Evolutionary conservation across 2,329 filamentous ascomycete species (phyloP).

Genomic region (Ophiocordyceps sinensis): DNA sequence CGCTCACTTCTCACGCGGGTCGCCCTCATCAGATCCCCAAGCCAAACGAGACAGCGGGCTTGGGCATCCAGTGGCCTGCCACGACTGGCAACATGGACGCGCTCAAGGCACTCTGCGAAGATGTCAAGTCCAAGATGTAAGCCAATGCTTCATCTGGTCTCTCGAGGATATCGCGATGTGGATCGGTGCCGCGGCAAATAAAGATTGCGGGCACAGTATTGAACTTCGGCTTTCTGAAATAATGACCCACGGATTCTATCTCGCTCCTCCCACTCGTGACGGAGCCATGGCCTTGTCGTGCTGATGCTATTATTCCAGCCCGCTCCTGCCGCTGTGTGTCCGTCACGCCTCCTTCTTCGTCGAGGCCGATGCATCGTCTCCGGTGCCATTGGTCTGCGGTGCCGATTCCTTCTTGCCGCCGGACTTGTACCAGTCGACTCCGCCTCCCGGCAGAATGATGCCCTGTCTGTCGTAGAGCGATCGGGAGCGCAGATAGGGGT

Average conservation of each 20-base stretch:
- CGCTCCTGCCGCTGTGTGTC: too few species aligned
- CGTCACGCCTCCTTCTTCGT: too few species aligned
- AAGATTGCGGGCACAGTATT: too few species aligned
- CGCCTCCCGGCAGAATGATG: slow-evolving; percentile 52
- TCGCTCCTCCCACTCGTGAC: too few species aligned
- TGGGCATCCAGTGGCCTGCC: slow-evolving; percentile 68
- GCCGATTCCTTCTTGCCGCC: slow-evolving; percentile 5
- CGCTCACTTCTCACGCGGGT: not conserved
- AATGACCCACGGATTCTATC: too few species aligned
- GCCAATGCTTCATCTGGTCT: not conserved
- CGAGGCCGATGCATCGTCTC: too few species aligned
- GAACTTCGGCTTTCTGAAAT: too few species aligned
- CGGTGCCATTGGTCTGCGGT: slow-evolving; percentile 5
- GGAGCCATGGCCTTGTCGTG: too few species aligned
- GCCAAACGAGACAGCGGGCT: slow-evolving; percentile 67
- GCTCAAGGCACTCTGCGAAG: slow-evolving; percentile 64
- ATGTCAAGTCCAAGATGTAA: slow-evolving; percentile 83
- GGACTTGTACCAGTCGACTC: slow-evolving; percentile 52
- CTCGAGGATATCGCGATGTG: too few species aligned
- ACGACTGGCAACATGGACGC: slow-evolving; percentile 65
- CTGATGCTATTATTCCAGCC: too few species aligned
- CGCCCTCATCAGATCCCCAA: slow-evolving; percentile 64
- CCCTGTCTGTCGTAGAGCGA: slow-evolving; percentile 76
- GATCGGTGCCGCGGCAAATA: too few species aligned
- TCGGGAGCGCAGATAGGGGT: slow-evolving; percentile 72